phyloP scores from a whole-genome alignment of 306 rosid genomes.

The Senna siamea region DNA sequence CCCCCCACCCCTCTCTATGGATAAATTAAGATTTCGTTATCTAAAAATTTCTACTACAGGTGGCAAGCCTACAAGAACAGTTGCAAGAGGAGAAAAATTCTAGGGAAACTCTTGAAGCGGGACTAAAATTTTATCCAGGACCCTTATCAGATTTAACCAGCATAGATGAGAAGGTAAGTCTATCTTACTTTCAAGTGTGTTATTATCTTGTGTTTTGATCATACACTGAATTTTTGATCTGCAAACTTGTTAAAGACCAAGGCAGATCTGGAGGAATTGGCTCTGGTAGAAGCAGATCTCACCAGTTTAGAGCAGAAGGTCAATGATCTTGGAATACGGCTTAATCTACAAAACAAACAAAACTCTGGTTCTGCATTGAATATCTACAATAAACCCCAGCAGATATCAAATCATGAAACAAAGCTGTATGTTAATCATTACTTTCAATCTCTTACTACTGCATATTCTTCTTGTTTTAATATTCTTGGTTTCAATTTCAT shows the following conservation, averaged over 20 bases:
- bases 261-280: conserved; percentile 73
- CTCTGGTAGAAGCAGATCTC: conserved; percentile 62
- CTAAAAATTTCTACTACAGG: conserved; percentile 49
- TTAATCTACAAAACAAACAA: conserved; percentile 52
- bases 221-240: conserved; percentile 36
- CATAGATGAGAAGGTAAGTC: conserved; percentile 55
- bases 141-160: conserved; percentile 46
- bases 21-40: conserved; percentile 31
- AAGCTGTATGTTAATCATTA: conserved; percentile 57
- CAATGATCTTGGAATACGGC: conserved; percentile 62
- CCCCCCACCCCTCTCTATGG: conserved; percentile 12
- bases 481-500: conserved; percentile 13
- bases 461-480: conserved; percentile 28
- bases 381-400: conserved; percentile 30
- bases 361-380: conserved; percentile 39
- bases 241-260: conserved; percentile 58
- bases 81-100: conserved; percentile 70
- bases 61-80: conserved; percentile 72
- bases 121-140: conserved; percentile 50
- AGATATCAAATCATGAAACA: conserved; percentile 41
- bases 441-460: conserved; percentile 15
- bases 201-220: conserved; percentile 27
- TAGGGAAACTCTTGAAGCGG: conserved; percentile 67
- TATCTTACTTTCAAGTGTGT: conserved; percentile 29
- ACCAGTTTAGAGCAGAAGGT: conserved; percentile 61